Percentiles rank a stretch among this genome's conserved stretches.
Conservation (phyloP, 495 filamentous ascomycete species). For the Neurospora sp. region DNA sequence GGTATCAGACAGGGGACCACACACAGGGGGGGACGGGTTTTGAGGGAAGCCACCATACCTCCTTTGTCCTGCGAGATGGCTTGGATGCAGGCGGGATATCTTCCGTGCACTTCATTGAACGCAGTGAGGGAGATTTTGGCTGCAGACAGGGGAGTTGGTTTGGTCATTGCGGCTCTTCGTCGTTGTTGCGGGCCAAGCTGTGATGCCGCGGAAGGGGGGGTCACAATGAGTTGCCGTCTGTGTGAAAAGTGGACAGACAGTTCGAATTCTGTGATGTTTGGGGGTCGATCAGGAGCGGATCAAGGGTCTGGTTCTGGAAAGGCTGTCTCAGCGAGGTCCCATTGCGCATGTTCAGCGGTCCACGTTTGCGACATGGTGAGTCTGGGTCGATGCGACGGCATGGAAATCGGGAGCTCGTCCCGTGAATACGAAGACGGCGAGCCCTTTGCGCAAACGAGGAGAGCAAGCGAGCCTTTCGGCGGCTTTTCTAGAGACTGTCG, state of each 20-base stretch:
- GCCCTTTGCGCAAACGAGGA: background rate
- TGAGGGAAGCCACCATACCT: slow-evolving; percentile 17
- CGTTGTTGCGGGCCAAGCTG: background rate
- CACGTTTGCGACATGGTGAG: background rate
- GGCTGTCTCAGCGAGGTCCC: background rate
- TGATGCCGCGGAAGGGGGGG: background rate
- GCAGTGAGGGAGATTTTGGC: slow-evolving; percentile 24
- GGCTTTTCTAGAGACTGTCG: background rate
- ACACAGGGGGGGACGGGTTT: background rate
- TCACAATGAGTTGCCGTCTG: background rate
- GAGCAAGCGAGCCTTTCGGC: background rate
- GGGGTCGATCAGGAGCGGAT: background rate
- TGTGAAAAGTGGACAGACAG: background rate
- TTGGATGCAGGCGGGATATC: slow-evolving; percentile 30
- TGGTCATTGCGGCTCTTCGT: slow-evolving; percentile 19
- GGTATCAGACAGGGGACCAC: slow-evolving; percentile 1
- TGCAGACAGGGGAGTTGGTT: slow-evolving; percentile 14
- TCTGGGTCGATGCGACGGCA: slow-evolving; percentile 8
- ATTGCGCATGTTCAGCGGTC: background rate
- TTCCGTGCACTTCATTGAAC: slow-evolving; percentile 23
- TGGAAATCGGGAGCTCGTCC: slow-evolving; percentile 14
- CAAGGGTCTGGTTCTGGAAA: background rate
- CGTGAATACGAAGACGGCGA: slow-evolving; percentile 9
- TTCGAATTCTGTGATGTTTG: background rate
- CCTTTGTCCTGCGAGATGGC: slow-evolving; percentile 31